Base-by-base conservation (phyloP, 2,329 filamentous ascomycete genomes). In the Neonectria faginata region DNA sequence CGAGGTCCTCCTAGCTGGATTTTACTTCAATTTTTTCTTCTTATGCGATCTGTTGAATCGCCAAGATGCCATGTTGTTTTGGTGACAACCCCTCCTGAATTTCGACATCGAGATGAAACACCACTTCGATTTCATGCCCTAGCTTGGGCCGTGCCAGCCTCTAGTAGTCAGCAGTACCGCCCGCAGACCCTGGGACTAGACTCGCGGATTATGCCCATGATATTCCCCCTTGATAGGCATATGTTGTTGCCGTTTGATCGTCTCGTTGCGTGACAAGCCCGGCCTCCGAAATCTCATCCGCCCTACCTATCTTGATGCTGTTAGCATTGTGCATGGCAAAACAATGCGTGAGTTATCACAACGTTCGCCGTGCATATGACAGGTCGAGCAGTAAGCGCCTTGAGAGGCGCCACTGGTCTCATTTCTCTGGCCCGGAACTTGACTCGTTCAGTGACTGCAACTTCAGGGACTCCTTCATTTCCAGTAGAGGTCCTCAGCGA, bases 401-500 rank as follows among this genome's bases (percentile, higher is more conserved):
- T 64, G 64, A 57, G 59, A 52, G 61, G 44, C 57, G 18, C 48
- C 41, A 27, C 33, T 50, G 57, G 66, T 61, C 61, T 54, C 57
- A 56, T 50, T 47, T 48, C 25, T 52, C 56, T 45, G 56, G 52
- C 39, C 48, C 39, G 45, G 64, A 53, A 57, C 52, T 56, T 53
- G 25, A 55, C 52, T 57, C 55, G 25, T 45, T 48, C 14, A 42
- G 45, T 47, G 56, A 39, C 39, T 61, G 61, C 53, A 59, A 56
- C 56, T 58, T 52, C 50, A 59, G 48, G 33, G 33, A 18, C 16
- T 22, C 44, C 27, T 56, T 75, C 77, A 85, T 77, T 88, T 88
- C 87, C 87, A 90, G 71, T 86, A 80, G 36, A 89, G 80, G 73
- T 86, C 84, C 22, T 78, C 78, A 27, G 79, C 78, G 33, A 89